A percentile compares a stretch with the other conserved stretches of the same genome.
Evolutionary conservation across 177 flowering plant species (phyloP).

Genomic region (Vitis hybrid): DNA sequence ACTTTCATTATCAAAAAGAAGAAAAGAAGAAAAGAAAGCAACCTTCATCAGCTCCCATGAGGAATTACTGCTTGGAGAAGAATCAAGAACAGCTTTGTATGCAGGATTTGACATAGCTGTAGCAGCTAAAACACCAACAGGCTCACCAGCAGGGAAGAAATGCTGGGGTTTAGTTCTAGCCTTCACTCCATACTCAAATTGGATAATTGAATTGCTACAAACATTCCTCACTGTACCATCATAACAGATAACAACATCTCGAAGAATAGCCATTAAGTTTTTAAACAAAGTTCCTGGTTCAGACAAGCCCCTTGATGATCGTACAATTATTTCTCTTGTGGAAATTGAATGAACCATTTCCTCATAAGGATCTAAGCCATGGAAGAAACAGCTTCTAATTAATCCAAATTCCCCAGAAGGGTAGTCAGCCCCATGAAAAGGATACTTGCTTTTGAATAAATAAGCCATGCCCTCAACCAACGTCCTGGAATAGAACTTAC

Average conservation of each 20-base stretch:
- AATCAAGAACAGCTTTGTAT: constrained; percentile 95
- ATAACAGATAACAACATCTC: constrained; percentile 87
- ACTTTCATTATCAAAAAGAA: neutral
- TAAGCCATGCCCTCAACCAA: constrained; percentile 62
- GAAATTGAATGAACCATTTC: constrained; percentile 81
- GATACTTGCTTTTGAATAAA: constrained; percentile 45
- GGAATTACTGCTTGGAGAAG: constrained; percentile 79
- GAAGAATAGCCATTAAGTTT: constrained; percentile 90
- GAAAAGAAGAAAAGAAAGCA: neutral
- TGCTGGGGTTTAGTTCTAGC: constrained; percentile 22
- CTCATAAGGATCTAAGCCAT: constrained; percentile 87
- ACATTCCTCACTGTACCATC: constrained; percentile 91
- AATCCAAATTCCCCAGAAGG: constrained; percentile 74
- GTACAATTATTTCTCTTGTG: constrained; percentile 80
- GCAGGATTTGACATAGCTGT: constrained; percentile 99
- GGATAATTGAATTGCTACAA: constrained; percentile 73
- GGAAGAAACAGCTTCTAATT: constrained; percentile 61
- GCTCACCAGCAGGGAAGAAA: constrained; percentile 82
- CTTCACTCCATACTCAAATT: constrained; percentile 66
- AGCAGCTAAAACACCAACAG: constrained; percentile 96
- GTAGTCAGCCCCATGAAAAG: constrained; percentile 33
- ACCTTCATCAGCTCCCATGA: constrained; percentile 99
- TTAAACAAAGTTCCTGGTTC: constrained; percentile 95
- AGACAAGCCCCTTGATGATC: constrained; percentile 86
- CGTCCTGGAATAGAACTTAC: constrained; percentile 65